phyloP scores from a whole-genome alignment of 495 filamentous ascomycete species.

The Beverwykella pulmonaria region DNA sequence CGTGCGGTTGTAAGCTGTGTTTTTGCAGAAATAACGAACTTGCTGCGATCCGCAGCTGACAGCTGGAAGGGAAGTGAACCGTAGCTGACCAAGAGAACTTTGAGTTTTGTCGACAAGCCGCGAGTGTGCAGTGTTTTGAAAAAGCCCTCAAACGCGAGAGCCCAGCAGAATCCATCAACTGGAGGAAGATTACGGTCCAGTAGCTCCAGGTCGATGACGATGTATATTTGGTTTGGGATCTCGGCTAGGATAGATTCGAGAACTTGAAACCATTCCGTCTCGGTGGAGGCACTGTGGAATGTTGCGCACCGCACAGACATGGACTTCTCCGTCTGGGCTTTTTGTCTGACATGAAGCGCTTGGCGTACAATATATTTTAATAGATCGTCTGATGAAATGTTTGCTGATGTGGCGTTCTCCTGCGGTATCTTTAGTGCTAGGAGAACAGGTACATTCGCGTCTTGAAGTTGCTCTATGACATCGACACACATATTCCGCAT shows the following conservation, averaged over 20 bases:
- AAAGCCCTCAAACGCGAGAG: not conserved
- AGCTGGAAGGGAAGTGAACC: not conserved
- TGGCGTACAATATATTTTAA: too few species aligned
- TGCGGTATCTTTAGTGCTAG: too few species aligned
- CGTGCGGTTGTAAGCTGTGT: constrained; percentile 2
- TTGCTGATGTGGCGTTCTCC: too few species aligned
- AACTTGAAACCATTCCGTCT: constrained; percentile 2
- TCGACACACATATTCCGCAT: too few species aligned
- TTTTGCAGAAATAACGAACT: constrained; percentile 1
- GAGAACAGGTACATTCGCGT: too few species aligned
- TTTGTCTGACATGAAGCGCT: too few species aligned
- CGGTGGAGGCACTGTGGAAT: not conserved
- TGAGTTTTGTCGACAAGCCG: not conserved
- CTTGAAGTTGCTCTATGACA: too few species aligned
- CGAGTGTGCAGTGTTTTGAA: not conserved
- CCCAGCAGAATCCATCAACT: too few species aligned
- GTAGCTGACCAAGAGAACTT: constrained; percentile 11
- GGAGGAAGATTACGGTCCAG: too few species aligned
- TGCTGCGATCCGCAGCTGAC: not conserved
- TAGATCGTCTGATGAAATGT: too few species aligned
- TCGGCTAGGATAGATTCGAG: not conserved
- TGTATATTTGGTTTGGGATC: not conserved
- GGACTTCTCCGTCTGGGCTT: not conserved
- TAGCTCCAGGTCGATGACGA: not conserved
- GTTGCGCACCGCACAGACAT: not conserved